Percentiles rank a stretch among this genome's conserved stretches.
phyloP scores from a whole-genome alignment of 1,284 basidiomycete species.

The Tilletia setariae region DNA sequence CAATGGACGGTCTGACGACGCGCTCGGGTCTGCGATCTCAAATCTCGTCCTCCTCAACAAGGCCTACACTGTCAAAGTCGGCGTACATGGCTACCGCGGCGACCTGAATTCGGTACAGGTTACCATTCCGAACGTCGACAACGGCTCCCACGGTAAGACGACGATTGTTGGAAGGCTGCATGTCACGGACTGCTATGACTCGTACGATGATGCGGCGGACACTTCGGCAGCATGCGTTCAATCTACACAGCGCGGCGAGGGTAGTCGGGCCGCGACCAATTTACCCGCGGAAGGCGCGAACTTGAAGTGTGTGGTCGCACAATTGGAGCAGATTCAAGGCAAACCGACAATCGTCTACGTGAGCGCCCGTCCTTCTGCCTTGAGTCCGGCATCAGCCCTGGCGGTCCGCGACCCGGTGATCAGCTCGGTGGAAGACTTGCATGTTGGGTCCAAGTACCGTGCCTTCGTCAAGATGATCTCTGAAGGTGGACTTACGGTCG shows the following conservation, averaged over 20 bases:
- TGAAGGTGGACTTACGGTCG: slow-evolving; percentile 86
- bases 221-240: background rate
- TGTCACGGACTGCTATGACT: slow-evolving; percentile 4
- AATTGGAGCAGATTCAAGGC: background rate
- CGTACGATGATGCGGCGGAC: background rate
- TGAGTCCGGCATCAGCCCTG: background rate
- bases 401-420: background rate
- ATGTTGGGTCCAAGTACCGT: slow-evolving; percentile 67
- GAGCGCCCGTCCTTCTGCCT: background rate
- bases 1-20: background rate
- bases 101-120: slow-evolving; percentile 4
- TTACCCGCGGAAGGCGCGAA: background rate
- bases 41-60: background rate
- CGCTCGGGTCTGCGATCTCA: background rate
- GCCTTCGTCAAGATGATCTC: slow-evolving; percentile 86
- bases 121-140: background rate
- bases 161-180: background rate
- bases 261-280: slow-evolving; percentile 5
- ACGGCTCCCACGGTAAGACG: background rate
- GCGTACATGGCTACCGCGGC: background rate
- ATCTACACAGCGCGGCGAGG: background rate
- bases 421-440: slow-evolving; percentile 65
- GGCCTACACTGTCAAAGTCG: background rate
- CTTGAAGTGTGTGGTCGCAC: background rate
- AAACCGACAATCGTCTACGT: background rate